Conservation (phyloP, 441 rosid species). For the Erodium moschatum region DNA sequence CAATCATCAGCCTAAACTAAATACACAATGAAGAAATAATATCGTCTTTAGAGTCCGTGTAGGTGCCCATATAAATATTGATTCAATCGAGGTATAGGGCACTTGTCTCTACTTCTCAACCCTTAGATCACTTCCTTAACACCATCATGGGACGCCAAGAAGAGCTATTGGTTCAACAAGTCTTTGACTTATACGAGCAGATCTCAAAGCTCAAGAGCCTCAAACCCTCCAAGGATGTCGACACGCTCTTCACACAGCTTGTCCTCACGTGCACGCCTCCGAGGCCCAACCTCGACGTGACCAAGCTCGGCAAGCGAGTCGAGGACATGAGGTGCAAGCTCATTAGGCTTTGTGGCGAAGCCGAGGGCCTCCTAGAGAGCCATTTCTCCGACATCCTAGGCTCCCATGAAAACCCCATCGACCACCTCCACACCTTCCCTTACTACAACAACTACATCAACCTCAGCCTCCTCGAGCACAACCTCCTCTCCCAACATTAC, state of each 20-base stretch:
- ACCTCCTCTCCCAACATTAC: conserved; percentile 40
- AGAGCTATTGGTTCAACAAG: conserved; percentile 40
- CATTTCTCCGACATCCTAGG: conserved; percentile 60
- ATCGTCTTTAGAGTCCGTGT: too few relatives aligned
- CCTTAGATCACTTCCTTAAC: too few relatives aligned
- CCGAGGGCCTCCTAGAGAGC: conserved; percentile 57
- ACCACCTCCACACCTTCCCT: conserved; percentile 61
- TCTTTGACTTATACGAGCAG: conserved; percentile 45
- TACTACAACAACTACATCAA: conserved; percentile 68
- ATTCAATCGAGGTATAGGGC: too few relatives aligned
- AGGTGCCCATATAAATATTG: too few relatives aligned
- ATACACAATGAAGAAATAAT: too few relatives aligned
- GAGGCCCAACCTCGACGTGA: conserved; percentile 46
- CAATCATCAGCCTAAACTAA: too few relatives aligned
- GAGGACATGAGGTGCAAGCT: conserved; percentile 65
- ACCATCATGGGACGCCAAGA: conserved; percentile 57
- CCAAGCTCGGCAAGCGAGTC: conserved; percentile 35
- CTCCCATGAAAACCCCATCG: conserved; percentile 55
- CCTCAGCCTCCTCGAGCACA: conserved; percentile 61
- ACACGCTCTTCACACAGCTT: conserved; percentile 66
- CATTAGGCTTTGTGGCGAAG: conserved; percentile 60
- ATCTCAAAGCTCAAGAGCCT: conserved; percentile 58
- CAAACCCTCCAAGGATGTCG: conserved; percentile 67
- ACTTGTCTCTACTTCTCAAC: too few relatives aligned
- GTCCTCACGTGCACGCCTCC: conserved; percentile 72